phyloP scores from a whole-genome alignment of 2,329 filamentous ascomycete genomes.

The Hymenoscyphus albidus region DNA sequence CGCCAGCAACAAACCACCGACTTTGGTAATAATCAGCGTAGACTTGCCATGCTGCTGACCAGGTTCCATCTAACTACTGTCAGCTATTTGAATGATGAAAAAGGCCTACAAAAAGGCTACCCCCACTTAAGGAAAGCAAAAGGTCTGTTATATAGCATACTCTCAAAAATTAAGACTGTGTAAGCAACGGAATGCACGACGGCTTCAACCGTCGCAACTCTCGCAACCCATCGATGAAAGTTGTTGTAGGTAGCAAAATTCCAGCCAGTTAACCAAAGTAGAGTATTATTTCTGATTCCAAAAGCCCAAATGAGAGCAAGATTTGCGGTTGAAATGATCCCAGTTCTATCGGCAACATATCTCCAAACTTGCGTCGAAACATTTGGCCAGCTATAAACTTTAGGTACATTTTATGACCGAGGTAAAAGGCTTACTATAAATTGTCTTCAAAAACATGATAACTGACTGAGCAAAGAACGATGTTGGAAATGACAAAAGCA shows the following conservation, averaged over 20 bases:
- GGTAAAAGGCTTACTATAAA: conserved; percentile 5
- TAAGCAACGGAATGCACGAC: conserved; percentile 61
- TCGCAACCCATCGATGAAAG: conserved; percentile 65
- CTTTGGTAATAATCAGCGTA: neutral
- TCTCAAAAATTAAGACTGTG: conserved; percentile 38
- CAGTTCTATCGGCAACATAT: conserved; percentile 60
- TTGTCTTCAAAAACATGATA: conserved; percentile 10
- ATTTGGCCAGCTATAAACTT: conserved; percentile 35
- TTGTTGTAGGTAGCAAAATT: conserved; percentile 62
- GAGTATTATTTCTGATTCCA: conserved; percentile 61
- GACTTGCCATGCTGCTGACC: neutral
- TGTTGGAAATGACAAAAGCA: conserved; percentile 40
- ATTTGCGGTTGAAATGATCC: conserved; percentile 60
- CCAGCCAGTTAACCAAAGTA: conserved; percentile 67
- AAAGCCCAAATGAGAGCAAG: conserved; percentile 64
- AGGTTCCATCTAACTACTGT: neutral
- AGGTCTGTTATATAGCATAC: conserved; percentile 30
- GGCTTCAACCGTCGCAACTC: conserved; percentile 58
- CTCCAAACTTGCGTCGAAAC: conserved; percentile 40
- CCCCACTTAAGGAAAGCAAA: neutral
- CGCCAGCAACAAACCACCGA: conserved; percentile 7
- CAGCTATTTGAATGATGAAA: neutral
- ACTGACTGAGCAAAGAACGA: conserved; percentile 21
- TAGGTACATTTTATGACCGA: neutral
- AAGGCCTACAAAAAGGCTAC: neutral